A percentile compares a stretch with the other conserved stretches of the same genome.
These are phyloP conservation scores for Calamus simplicifolius DNA, from an alignment of 176 grass and related monocot species.

Conservation along the genomic window DNA sequence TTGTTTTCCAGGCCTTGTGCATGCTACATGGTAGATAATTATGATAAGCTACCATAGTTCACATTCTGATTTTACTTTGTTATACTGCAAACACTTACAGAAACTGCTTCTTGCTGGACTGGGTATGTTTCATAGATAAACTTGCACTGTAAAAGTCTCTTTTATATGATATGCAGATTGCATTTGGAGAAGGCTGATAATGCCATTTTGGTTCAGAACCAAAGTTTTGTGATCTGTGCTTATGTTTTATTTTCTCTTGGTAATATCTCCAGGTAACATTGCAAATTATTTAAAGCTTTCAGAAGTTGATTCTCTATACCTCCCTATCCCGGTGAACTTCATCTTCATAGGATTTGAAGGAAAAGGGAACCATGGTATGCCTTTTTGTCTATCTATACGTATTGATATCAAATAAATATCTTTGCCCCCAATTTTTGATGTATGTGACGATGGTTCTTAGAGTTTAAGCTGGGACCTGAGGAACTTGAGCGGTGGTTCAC, in stretches of 20 bases:
- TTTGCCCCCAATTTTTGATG: too few species aligned
- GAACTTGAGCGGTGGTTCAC: slow-evolving; percentile 89
- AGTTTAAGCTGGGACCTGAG: slow-evolving; percentile 71
- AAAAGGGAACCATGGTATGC: slow-evolving; percentile 72
- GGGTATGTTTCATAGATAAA: background rate
- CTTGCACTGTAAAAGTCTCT: background rate
- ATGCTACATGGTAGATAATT: too few species aligned
- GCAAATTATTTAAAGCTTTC: slow-evolving; percentile 70
- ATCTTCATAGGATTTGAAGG: slow-evolving; percentile 96
- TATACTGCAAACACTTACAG: background rate
- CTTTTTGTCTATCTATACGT: too few species aligned
- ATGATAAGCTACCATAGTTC: too few species aligned
- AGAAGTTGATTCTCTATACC: slow-evolving; percentile 81
- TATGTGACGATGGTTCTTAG: slow-evolving; percentile 14
- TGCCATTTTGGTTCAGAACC: too few species aligned
- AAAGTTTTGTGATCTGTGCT: background rate
- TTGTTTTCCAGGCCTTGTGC: too few species aligned
- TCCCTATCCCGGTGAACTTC: slow-evolving; percentile 86
- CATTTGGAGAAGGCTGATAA: too few species aligned
- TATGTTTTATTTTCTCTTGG: slow-evolving; percentile 5
- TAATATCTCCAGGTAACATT: slow-evolving; percentile 48
- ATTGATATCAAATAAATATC: too few species aligned
- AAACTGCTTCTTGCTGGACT: background rate
- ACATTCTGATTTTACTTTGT: background rate
- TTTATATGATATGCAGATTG: too few species aligned